These are phyloP conservation scores for Beauveria caledonica DNA, from an alignment of 2,329 filamentous ascomycete genomes.

Conservation along the genomic window DNA sequence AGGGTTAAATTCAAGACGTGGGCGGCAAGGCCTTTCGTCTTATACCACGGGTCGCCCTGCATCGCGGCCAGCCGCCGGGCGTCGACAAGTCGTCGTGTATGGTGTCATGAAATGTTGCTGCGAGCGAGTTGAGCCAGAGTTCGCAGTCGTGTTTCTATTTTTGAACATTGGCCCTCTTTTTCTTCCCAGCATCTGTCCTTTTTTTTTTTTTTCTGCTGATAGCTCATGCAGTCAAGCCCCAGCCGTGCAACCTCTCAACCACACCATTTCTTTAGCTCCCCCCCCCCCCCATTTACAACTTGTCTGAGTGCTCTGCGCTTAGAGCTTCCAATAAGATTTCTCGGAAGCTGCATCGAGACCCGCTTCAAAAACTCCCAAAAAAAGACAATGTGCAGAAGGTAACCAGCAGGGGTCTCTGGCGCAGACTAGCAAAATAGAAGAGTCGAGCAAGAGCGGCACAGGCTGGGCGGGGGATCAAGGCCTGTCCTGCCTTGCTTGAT, in stretches of 20 bases:
- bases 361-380: not conserved
- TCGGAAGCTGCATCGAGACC: not conserved
- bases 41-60: slow-evolving; percentile 45
- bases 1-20: slow-evolving; percentile 30
- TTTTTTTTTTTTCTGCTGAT: not conserved
- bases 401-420: slow-evolving; percentile 1
- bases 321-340: not conserved
- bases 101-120: no score
- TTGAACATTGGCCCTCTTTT: slow-evolving; percentile 20
- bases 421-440: not conserved
- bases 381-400: not conserved
- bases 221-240: not conserved
- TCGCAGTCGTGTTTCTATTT: slow-evolving; percentile 28
- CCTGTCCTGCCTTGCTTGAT: no score
- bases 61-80: slow-evolving; percentile 25
- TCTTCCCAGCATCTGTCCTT: slow-evolving; percentile 1
- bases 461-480: not conserved
- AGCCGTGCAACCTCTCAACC: not conserved
- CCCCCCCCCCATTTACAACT: no score
- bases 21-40: slow-evolving; percentile 43
- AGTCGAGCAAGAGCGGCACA: not conserved
- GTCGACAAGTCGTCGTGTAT: not conserved
- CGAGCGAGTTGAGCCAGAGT: not conserved
- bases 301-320: slow-evolving; percentile 4
- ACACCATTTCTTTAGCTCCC: not conserved